Evolutionary conservation across 2,329 filamentous ascomycete genomes (phyloP).

Genomic region (Fusarium sp.): DNA sequence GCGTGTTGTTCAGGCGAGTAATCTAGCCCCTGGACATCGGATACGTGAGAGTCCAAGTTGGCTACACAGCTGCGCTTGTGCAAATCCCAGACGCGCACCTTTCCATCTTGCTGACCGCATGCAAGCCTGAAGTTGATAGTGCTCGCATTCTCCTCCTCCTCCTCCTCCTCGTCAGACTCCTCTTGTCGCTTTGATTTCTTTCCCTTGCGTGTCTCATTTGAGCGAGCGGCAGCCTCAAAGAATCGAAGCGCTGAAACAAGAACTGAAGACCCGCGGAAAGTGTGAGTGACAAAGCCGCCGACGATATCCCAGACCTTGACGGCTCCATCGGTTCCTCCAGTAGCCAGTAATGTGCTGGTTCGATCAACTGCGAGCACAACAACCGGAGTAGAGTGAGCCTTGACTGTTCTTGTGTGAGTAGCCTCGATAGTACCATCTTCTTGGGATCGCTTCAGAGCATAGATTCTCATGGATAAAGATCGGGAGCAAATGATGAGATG

Average conservation of each 20-base stretch:
- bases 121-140: constrained; percentile 81
- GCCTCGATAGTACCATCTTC: constrained; percentile 72
- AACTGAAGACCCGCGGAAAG: constrained; percentile 92
- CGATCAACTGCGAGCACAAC: constrained; percentile 87
- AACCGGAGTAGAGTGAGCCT: constrained; percentile 91
- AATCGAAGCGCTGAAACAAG: constrained; percentile 93
- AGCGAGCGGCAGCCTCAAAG: constrained; percentile 78
- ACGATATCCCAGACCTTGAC: constrained; percentile 98
- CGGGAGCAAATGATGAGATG: constrained; percentile 93
- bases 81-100: constrained; percentile 91
- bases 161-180: constrained; percentile 59
- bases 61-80: constrained; percentile 85
- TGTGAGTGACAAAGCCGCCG: constrained; percentile 93
- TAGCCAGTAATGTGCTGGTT: constrained; percentile 91
- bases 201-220: constrained; percentile 51
- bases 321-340: constrained; percentile 91
- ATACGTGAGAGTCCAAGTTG: constrained; percentile 91
- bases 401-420: constrained; percentile 83
- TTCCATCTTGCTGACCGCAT: constrained; percentile 94
- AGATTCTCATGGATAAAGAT: constrained; percentile 96
- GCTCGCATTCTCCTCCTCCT: constrained; percentile 60
- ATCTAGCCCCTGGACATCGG: constrained; percentile 89
- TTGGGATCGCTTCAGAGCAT: constrained; percentile 74
- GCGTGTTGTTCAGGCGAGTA: constrained; percentile 82
- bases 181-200: constrained; percentile 55